A percentile compares a stretch with the other conserved stretches of the same genome.
phyloP scores from a whole-genome alignment of 352 stramenopile genomes.

The Phytophthora cajani region DNA sequence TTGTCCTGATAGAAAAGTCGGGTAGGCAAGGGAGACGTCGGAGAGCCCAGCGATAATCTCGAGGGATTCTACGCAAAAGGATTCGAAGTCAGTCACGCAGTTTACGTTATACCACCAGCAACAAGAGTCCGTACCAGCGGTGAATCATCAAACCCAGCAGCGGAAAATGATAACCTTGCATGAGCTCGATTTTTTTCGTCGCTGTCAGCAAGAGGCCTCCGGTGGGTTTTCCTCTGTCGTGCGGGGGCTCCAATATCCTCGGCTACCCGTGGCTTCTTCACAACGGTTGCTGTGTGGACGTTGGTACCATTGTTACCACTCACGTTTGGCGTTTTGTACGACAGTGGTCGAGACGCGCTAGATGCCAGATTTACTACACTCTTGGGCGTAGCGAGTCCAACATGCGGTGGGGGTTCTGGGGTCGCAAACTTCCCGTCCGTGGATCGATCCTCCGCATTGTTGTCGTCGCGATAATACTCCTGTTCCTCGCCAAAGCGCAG shows the following conservation, averaged over 20 bases:
- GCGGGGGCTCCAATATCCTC: conserved; percentile 39
- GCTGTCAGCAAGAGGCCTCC: conserved; percentile 61
- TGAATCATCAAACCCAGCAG: conserved; percentile 56
- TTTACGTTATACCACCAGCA: not conserved
- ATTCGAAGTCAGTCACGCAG: conserved; percentile 9
- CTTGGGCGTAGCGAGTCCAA: conserved; percentile 36
- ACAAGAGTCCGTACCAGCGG: conserved; percentile 43
- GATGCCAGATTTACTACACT: conserved; percentile 9
- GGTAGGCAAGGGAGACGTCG: conserved; percentile 25
- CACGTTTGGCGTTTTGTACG: conserved; percentile 46
- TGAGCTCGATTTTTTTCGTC: conserved; percentile 60
- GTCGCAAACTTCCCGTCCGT: conserved; percentile 38
- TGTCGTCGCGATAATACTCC: conserved; percentile 19
- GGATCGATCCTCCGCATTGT: conserved; percentile 38
- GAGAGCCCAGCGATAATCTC: conserved; percentile 26
- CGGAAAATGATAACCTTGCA: conserved; percentile 70
- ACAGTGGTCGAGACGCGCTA: conserved; percentile 21
- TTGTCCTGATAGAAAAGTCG: conserved; percentile 28
- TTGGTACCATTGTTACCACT: conserved; percentile 22
- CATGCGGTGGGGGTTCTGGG: conserved; percentile 32
- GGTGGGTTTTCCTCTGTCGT: conserved; percentile 55
- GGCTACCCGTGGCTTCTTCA: conserved; percentile 67
- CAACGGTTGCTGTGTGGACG: conserved; percentile 36
- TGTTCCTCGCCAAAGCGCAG: conserved; percentile 19
- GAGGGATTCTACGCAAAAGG: conserved; percentile 26